Conservation (phyloP, 169 alveolate species). For the Eimeria maxima region DNA sequence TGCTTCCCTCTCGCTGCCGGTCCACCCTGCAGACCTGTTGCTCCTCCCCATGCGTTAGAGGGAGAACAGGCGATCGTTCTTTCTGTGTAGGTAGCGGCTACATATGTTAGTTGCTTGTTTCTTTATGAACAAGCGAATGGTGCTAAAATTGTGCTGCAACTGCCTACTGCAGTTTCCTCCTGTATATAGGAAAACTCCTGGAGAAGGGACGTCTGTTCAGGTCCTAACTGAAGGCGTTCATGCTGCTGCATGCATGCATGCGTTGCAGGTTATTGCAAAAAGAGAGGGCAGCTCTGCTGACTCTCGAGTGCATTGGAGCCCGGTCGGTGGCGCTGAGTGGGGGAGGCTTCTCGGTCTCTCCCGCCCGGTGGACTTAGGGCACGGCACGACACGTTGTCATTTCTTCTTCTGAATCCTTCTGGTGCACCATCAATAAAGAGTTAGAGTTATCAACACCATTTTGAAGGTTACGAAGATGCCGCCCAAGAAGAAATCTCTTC, state of each 20-base stretch:
- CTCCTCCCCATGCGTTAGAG: background rate
- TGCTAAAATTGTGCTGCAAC: background rate
- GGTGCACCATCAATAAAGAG: background rate
- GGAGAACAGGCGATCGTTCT: background rate
- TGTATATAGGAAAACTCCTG: too few species aligned
- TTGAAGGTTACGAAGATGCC: conserved; percentile 57
- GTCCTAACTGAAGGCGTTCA: background rate
- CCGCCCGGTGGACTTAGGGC: background rate
- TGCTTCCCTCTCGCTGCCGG: background rate
- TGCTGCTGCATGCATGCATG: background rate
- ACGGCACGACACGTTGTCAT: background rate
- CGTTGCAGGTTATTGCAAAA: background rate
- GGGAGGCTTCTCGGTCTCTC: background rate
- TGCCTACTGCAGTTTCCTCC: background rate
- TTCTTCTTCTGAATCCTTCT: background rate
- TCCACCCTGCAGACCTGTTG: background rate
- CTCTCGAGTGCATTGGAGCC: too few species aligned
- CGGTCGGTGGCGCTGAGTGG: background rate
- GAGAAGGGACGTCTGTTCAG: background rate
- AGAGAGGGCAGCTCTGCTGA: background rate
- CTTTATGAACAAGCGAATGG: background rate
- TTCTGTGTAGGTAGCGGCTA: background rate
- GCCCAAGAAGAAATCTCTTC: conserved; percentile 88
- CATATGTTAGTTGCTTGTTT: background rate
- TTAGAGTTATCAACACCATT: background rate